A percentile compares a stretch with the other conserved stretches of the same genome.
Evolutionary conservation across 805 yeast species (phyloP).

Genomic region (Kodamaea neixiangensis): DNA sequence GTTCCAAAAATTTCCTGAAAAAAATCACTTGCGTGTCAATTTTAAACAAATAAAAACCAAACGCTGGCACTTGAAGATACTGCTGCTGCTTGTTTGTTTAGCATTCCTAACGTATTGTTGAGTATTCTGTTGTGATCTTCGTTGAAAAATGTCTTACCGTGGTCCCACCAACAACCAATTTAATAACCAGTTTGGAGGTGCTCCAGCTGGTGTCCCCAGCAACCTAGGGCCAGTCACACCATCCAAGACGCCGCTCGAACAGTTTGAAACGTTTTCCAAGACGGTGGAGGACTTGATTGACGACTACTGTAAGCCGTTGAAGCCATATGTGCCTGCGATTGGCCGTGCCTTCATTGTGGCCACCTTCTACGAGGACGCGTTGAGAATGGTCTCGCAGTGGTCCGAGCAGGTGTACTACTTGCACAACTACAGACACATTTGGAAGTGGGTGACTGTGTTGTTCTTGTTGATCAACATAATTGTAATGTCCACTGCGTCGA

Average conservation of each 20-base stretch:
- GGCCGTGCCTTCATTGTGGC: slow-evolving; percentile 92
- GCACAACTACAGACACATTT: slow-evolving; percentile 75
- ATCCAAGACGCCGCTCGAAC: slow-evolving; percentile 29
- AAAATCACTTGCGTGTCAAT: slow-evolving; percentile 14
- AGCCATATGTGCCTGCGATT: slow-evolving; percentile 80
- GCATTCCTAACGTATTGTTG: background rate
- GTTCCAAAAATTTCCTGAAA: background rate
- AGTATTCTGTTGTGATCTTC: background rate
- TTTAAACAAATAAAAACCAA: slow-evolving; percentile 1
- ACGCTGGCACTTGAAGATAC: slow-evolving; percentile 7
- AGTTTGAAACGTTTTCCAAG: slow-evolving; percentile 54
- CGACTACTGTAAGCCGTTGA: slow-evolving; percentile 51
- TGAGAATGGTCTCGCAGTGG: slow-evolving; percentile 87
- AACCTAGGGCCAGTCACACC: slow-evolving; percentile 34
- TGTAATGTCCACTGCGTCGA: slow-evolving; percentile 73
- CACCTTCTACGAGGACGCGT: slow-evolving; percentile 87
- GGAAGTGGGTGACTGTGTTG: slow-evolving; percentile 73
- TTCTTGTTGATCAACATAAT: slow-evolving; percentile 65
- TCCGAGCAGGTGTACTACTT: slow-evolving; percentile 84
- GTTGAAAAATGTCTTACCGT: slow-evolving; percentile 40
- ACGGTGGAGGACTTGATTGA: slow-evolving; percentile 57
- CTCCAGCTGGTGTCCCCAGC: slow-evolving; percentile 19
- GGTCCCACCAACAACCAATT: slow-evolving; percentile 40
- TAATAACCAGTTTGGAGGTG: slow-evolving; percentile 36
- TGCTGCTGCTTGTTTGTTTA: background rate